A percentile compares a stretch with the other conserved stretches of the same genome.
Evolutionary conservation across 179 eudicot genomes (phyloP).

Genomic region (Vitellaria paradoxa): DNA sequence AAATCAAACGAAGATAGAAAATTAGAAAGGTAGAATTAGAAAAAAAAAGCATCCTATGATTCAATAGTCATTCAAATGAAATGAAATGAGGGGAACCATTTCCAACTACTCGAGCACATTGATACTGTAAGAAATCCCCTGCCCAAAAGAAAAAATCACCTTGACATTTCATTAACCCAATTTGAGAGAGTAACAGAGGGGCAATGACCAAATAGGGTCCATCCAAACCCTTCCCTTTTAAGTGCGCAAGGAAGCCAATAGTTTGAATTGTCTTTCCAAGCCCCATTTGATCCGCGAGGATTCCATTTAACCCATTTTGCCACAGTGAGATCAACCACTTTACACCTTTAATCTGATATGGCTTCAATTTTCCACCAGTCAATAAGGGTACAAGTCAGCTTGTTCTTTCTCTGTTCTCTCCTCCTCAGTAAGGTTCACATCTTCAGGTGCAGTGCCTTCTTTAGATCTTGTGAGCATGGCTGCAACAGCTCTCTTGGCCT

Average conservation of each 20-base stretch:
- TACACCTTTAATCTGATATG: slow-evolving; percentile 91
- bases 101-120: not conserved
- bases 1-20: not conserved
- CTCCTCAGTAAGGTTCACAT: slow-evolving; percentile 65
- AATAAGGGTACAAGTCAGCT: slow-evolving; percentile 79
- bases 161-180: slow-evolving; percentile 81
- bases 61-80: too few relatives aligned
- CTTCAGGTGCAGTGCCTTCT: slow-evolving; percentile 60
- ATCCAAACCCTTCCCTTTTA: slow-evolving; percentile 89
- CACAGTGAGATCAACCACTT: slow-evolving; percentile 96
- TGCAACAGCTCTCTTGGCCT: slow-evolving; percentile 94
- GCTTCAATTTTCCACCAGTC: slow-evolving; percentile 90
- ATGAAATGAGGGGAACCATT: too few relatives aligned
- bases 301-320: slow-evolving; percentile 98
- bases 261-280: slow-evolving; percentile 99
- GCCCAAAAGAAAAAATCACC: slow-evolving; percentile 34
- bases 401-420: slow-evolving; percentile 81
- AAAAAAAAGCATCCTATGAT: too few relatives aligned
- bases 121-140: not conserved
- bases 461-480: slow-evolving; percentile 89
- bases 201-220: slow-evolving; percentile 98
- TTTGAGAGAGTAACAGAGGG: slow-evolving; percentile 93
- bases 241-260: slow-evolving; percentile 85
- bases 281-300: slow-evolving; percentile 99
- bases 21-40: not conserved